Conservation (phyloP, 2,329 filamentous ascomycete genomes). For the Madurella mycetomatis region DNA sequence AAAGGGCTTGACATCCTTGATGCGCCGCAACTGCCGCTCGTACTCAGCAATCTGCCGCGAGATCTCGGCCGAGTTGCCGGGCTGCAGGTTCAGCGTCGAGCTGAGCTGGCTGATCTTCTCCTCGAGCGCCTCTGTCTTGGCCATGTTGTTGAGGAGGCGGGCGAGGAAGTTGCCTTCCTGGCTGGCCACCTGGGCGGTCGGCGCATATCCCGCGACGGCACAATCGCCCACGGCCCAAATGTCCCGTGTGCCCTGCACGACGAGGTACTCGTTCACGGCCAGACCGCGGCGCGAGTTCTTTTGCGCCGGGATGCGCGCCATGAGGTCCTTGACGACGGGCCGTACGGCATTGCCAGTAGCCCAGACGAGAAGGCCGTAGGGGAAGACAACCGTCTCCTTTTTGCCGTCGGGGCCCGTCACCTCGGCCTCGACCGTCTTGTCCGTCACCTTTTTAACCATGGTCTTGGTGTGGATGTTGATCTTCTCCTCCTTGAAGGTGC, state of each 20-base stretch:
- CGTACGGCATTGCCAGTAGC: constrained; percentile 95
- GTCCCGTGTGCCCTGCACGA: constrained; percentile 93
- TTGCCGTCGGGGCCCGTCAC: constrained; percentile 74
- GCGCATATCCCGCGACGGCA: constrained; percentile 93
- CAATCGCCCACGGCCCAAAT: constrained; percentile 99
- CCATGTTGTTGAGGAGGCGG: constrained; percentile 97
- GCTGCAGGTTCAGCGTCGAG: constrained; percentile 55
- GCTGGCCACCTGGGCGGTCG: constrained; percentile 91
- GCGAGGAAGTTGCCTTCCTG: constrained; percentile 96
- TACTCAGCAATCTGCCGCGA: constrained; percentile 74
- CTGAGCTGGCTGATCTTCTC: constrained; percentile 66
- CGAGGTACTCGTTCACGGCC: constrained; percentile 96
- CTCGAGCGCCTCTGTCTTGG: constrained; percentile 84
- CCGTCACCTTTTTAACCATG: constrained; percentile 95
- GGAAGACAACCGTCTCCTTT: constrained; percentile 76
- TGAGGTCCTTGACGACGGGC: constrained; percentile 83
- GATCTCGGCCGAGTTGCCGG: constrained; percentile 62
- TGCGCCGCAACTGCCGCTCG: constrained; percentile 79
- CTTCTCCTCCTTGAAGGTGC: constrained; percentile 97
- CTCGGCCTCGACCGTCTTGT: constrained; percentile 89
- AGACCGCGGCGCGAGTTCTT: constrained; percentile 92
- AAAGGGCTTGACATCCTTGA: constrained; percentile 96
- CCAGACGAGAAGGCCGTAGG: constrained; percentile 96
- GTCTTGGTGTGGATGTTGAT: constrained; percentile 98
- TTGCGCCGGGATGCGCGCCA: constrained; percentile 87